These are phyloP conservation scores for Chenopodium formosanum DNA, from an alignment of 148 eudicot species.

Conservation along the genomic window DNA sequence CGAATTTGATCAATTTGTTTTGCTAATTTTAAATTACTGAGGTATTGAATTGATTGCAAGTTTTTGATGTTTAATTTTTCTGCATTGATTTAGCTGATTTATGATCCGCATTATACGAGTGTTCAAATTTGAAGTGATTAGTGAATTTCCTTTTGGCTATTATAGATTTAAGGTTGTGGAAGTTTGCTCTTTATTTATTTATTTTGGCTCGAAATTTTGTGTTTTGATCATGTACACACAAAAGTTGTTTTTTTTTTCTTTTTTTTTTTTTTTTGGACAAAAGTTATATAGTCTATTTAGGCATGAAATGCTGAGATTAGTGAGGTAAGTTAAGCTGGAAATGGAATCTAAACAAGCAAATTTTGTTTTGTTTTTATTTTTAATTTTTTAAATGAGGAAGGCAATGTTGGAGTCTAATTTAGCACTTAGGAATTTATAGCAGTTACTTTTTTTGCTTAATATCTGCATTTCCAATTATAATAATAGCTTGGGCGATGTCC, in stretches of 20 bases:
- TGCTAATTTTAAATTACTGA: too few relatives aligned
- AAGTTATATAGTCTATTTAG: too few relatives aligned
- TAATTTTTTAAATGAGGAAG: not conserved
- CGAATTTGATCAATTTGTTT: not conserved
- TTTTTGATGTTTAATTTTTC: not conserved
- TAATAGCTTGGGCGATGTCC: too few relatives aligned
- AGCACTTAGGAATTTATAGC: not conserved
- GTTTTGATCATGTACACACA: not conserved
- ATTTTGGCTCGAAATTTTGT: not conserved
- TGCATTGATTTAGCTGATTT: conserved; percentile 1
- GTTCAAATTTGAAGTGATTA: not conserved
- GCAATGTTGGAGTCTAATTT: not conserved
- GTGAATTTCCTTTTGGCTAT: not conserved
- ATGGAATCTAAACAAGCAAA: too few relatives aligned
- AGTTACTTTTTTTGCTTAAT: not conserved
- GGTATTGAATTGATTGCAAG: not conserved
- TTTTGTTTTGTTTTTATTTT: too few relatives aligned
- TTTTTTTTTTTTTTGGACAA: too few relatives aligned
- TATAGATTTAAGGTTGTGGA: not conserved
- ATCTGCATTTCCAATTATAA: not conserved
- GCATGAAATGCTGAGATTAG: too few relatives aligned
- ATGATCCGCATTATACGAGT: conserved; percentile 1
- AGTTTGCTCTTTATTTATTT: not conserved
- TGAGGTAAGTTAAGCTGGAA: too few relatives aligned
- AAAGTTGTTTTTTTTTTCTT: too few relatives aligned